These are phyloP conservation scores for Physcia stellaris DNA, from an alignment of 495 filamentous ascomycete species.

Conservation along the genomic window DNA sequence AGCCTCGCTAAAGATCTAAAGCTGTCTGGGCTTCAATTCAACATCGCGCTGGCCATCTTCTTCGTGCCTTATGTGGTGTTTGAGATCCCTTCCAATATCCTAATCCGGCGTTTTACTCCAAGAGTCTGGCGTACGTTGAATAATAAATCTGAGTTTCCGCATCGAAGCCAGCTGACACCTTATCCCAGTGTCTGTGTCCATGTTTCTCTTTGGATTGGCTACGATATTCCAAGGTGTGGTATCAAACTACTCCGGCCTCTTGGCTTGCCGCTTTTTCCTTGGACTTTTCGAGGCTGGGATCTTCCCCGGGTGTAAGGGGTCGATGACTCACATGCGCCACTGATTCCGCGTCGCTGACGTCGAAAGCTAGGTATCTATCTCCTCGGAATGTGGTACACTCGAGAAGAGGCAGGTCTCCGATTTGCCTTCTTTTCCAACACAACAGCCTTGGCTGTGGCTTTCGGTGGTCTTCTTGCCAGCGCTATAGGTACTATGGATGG, in stretches of 20 bases:
- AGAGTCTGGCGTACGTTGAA: constrained; percentile 57
- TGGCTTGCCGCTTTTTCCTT: constrained; percentile 58
- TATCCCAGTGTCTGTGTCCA: constrained; percentile 17
- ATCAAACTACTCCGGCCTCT: constrained; percentile 44
- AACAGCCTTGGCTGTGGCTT: constrained; percentile 18
- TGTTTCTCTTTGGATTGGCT: constrained; percentile 22
- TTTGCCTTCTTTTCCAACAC: constrained; percentile 23
- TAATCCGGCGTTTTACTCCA: constrained; percentile 55
- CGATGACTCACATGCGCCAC: not conserved
- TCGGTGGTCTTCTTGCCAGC: constrained; percentile 23
- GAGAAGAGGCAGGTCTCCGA: constrained; percentile 21
- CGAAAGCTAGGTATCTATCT: constrained; percentile 16
- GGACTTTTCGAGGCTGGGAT: constrained; percentile 21
- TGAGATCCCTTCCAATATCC: constrained; percentile 42
- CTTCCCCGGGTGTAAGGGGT: constrained; percentile 18
- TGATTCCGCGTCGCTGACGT: not conserved
- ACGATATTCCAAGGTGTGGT: constrained; percentile 18
- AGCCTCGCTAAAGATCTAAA: constrained; percentile 39
- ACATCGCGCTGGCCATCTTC: constrained; percentile 44
- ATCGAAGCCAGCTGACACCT: no score
- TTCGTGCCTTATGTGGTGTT: constrained; percentile 84
- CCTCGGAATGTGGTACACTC: constrained; percentile 21
- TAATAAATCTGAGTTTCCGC: constrained; percentile 11
- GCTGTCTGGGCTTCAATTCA: constrained; percentile 40
- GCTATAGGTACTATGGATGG: constrained; percentile 44